A percentile compares a stretch with the other conserved stretches of the same genome.
These are phyloP conservation scores for Trichomonas vaginalis DNA, from an alignment of 208 protist genomes.

Conservation along the genomic window DNA sequence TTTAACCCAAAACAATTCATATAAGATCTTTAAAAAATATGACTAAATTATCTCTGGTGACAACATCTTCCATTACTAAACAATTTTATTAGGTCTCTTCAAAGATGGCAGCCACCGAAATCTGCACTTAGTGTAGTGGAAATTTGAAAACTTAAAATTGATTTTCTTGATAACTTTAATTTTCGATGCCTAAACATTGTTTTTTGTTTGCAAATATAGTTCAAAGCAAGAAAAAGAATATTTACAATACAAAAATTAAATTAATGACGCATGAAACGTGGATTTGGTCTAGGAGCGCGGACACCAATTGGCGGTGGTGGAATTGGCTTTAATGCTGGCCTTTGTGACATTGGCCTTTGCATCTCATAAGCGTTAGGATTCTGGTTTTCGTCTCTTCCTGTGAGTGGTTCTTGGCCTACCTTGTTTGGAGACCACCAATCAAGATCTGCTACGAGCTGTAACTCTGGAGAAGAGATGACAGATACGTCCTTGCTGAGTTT, in stretches of 20 bases:
- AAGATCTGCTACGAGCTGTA: neutral
- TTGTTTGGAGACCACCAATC: slow-evolving; percentile 5
- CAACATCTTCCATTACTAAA: too few species aligned
- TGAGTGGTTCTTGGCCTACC: neutral
- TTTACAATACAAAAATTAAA: neutral
- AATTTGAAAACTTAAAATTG: too few species aligned
- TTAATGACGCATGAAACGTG: neutral
- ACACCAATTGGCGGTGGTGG: neutral
- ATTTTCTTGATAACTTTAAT: too few species aligned
- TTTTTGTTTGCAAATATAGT: too few species aligned
- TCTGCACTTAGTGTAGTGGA: too few species aligned
- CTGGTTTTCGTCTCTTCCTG: neutral
- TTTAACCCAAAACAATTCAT: too few species aligned
- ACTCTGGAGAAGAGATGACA: neutral
- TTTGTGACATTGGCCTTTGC: neutral
- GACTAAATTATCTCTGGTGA: too few species aligned
- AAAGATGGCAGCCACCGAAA: too few species aligned
- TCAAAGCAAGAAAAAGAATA: neutral
- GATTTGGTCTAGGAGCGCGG: neutral
- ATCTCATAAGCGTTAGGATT: neutral
- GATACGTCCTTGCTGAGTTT: neutral
- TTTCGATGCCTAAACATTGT: too few species aligned
- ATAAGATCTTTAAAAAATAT: too few species aligned
- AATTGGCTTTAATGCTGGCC: neutral
- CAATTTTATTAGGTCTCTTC: too few species aligned